Conservation (phyloP, 2,329 filamentous ascomycete genomes). For the Fusarium denticulatum region DNA sequence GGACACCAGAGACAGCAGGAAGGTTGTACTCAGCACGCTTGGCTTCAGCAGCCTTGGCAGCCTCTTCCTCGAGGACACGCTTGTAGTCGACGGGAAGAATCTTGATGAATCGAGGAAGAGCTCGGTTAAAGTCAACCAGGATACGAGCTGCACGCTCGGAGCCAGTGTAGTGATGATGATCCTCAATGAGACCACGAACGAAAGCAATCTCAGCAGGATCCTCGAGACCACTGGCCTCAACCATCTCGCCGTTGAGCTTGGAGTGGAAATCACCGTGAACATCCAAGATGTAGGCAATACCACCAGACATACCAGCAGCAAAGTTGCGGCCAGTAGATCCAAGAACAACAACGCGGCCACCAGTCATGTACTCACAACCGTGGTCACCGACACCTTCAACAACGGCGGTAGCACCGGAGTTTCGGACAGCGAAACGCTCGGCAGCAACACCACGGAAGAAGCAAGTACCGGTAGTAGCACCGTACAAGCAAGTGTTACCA, state of each 20-base stretch:
- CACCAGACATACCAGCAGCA: constrained; percentile 97
- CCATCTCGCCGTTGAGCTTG: constrained; percentile 98
- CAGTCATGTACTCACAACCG: constrained; percentile 99
- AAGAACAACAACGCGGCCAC: constrained; percentile 87
- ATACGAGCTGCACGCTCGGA: constrained; percentile 94
- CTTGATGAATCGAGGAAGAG: constrained; percentile 90
- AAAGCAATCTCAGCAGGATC: constrained; percentile 91
- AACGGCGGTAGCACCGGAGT: constrained; percentile 95
- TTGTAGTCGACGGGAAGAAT: constrained; percentile 96
- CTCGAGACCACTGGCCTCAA: constrained; percentile 84
- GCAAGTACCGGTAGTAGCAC: constrained; percentile 88
- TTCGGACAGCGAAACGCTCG: constrained; percentile 95
- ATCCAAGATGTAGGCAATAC: constrained; percentile 94
- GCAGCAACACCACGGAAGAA: constrained; percentile 98
- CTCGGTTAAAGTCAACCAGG: constrained; percentile 93
- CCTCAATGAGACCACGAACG: constrained; percentile 90
- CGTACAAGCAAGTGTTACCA: constrained; percentile 94
- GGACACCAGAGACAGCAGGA: constrained; percentile 76
- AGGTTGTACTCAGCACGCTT: constrained; percentile 87
- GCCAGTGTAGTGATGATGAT: constrained; percentile 97
- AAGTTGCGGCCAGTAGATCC: constrained; percentile 96
- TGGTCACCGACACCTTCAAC: constrained; percentile 97
- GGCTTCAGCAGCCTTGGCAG: constrained; percentile 83
- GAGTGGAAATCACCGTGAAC: constrained; percentile 87
- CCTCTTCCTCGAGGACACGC: constrained; percentile 87